Evolutionary conservation across 1,284 basidiomycete genomes (phyloP).

Genomic region (Melampsora larici-populina): DNA sequence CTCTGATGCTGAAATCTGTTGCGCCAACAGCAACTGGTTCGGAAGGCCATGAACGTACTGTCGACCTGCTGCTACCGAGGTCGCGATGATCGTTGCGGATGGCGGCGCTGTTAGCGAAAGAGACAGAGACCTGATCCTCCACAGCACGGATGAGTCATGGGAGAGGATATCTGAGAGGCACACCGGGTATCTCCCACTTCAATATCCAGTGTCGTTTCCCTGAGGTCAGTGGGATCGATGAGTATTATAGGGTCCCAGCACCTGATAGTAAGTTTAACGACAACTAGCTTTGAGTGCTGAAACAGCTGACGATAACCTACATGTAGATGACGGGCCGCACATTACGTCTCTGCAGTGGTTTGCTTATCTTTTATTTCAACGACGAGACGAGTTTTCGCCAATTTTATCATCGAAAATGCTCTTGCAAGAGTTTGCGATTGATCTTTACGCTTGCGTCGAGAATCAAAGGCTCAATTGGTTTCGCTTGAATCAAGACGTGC

Average conservation of each 20-base stretch:
- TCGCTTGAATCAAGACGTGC: not conserved
- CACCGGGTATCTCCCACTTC: not conserved
- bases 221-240: not conserved
- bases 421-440: not conserved
- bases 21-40: too few relatives aligned
- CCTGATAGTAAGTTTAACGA: not conserved
- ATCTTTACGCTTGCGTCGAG: constrained; percentile 10
- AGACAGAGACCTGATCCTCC: not conserved
- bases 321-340: not conserved
- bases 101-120: not conserved
- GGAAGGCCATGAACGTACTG: not conserved
- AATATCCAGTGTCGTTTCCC: constrained; percentile 8
- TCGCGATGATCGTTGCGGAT: not conserved
- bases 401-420: not conserved
- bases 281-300: too few relatives aligned
- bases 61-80: not conserved
- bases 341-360: too few relatives aligned
- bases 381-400: not conserved
- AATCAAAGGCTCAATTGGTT: constrained; percentile 47
- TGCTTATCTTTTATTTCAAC: not conserved
- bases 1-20: too few relatives aligned
- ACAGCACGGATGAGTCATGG: not conserved
- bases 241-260: not conserved
- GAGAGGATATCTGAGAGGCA: not conserved
- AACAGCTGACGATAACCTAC: too few relatives aligned